Base-by-base conservation (phyloP, 495 filamentous ascomycete genomes). In the Neurospora tetrasperma region DNA sequence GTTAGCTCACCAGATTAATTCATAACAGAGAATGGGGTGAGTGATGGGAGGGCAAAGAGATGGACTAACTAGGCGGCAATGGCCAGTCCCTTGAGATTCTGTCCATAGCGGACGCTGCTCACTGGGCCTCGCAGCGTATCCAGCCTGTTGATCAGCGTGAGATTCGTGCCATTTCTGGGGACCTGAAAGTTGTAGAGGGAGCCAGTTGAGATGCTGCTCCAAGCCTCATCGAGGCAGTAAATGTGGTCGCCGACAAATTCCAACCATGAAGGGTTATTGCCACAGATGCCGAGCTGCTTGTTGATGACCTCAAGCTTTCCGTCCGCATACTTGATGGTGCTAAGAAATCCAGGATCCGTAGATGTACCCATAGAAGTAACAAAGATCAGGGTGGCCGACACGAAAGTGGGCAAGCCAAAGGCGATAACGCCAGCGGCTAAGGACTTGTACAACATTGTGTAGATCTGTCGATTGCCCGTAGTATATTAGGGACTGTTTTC, bases 191-290 rank as follows among this genome's bases (percentile, higher is more conserved):
- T 79, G 38, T 80, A 76, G 42, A 89, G 78, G n/a, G 41, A 14
- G 41, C 41, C 12, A 14, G 14, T 5, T 14, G 41, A 14, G 41
- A 4, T 4, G 41, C 72, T 71, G 42, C 39, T 70, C 72, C 84
- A 79, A 39, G 79, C 83, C 80, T 92, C 90, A 71, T 91, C 86
- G 41, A 88, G 78, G 80, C 89, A 90, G 82, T 90, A 92, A 31
- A 92, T 76, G 11, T 85, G 80, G 11, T 79, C 76, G 46, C 84
- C 81, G 62, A 78, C 74, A 16, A 87, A 82, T 9, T 84, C 84
- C 68, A 91, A 77, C 88, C 88, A 91, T 66, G 87, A 87, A n/a
- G 89, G 86, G 75, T 87, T 86, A 23, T 76, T 74, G 16, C 83
- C 86, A 80, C 89, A 90, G 18, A 69, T 16, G 43, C 39, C 5